Evolutionary conservation across 345 rosid genomes (phyloP).

Genomic region (Citrus hindsii): DNA sequence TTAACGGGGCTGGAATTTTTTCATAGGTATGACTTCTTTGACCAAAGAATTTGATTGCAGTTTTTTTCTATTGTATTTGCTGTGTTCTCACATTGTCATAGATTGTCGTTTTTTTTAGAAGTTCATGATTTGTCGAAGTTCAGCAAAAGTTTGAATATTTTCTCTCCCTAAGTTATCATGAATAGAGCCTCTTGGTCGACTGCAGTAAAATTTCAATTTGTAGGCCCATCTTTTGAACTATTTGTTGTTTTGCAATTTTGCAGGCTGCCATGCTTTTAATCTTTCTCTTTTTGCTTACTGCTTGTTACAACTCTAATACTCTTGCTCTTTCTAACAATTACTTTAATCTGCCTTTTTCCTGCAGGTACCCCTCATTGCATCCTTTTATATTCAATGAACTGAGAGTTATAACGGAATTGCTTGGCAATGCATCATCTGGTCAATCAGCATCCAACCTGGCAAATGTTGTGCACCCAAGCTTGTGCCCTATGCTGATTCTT

Average conservation of each 20-base stretch:
- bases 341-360: slow-evolving; percentile 20
- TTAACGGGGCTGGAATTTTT: slow-evolving; percentile 94
- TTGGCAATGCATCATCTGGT: slow-evolving; percentile 42
- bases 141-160: neutral
- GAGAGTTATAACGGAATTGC: slow-evolving; percentile 67
- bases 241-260: neutral
- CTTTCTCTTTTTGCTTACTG: neutral
- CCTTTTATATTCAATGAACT: slow-evolving; percentile 73
- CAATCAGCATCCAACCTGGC: slow-evolving; percentile 56
- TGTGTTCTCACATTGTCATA: neutral
- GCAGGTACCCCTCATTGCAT: slow-evolving; percentile 88
- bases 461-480: slow-evolving; percentile 86
- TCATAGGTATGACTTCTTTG: slow-evolving; percentile 64
- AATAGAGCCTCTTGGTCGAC: neutral
- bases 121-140: neutral
- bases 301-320: neutral
- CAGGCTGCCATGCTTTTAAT: neutral
- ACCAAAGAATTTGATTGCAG: neutral
- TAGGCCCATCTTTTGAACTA: neutral
- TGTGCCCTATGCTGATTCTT: slow-evolving; percentile 90
- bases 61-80: slow-evolving; percentile 1
- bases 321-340: slow-evolving; percentile 1
- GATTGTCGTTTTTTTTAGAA: neutral
- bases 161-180: neutral
- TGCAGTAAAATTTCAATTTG: neutral